These are phyloP conservation scores for Metschnikowia santaceciliae DNA, from an alignment of 805 yeast species.

Conservation along the genomic window DNA sequence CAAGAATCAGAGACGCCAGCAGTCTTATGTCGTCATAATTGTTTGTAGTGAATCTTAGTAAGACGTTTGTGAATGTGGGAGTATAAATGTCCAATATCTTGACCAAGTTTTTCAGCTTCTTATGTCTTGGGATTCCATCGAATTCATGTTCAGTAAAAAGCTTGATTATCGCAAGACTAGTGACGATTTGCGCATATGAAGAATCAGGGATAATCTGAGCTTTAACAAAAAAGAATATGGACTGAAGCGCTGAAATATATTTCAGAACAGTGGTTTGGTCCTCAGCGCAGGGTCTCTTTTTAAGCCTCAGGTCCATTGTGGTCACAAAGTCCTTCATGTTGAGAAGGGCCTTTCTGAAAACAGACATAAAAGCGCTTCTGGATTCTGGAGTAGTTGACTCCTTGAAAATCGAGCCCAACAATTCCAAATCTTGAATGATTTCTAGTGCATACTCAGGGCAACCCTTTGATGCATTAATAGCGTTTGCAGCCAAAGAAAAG, in stretches of 20 bases:
- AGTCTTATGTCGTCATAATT: constrained; percentile 74
- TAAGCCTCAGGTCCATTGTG: constrained; percentile 16
- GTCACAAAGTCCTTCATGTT: constrained; percentile 66
- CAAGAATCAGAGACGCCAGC: constrained; percentile 9
- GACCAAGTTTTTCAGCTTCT: neutral
- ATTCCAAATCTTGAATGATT: constrained; percentile 34
- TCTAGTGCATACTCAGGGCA: constrained; percentile 45
- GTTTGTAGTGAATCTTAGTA: constrained; percentile 61
- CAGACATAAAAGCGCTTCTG: constrained; percentile 61
- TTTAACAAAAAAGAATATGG: constrained; percentile 58
- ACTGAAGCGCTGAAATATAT: constrained; percentile 16
- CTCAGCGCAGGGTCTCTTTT: constrained; percentile 9
- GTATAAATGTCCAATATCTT: constrained; percentile 9
- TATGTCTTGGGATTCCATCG: constrained; percentile 17
- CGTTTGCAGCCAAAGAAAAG: constrained; percentile 56
- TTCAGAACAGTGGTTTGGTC: neutral
- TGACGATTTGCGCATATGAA: constrained; percentile 39
- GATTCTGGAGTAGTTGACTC: constrained; percentile 37
- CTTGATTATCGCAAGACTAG: constrained; percentile 39
- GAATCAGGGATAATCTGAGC: constrained; percentile 45
- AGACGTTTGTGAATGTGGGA: constrained; percentile 30
- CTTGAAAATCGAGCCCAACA: constrained; percentile 28
- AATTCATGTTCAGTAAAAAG: constrained; percentile 39
- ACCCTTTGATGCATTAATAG: constrained; percentile 58
- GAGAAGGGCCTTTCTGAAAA: constrained; percentile 56